Percentiles rank a stretch among this genome's conserved stretches.
These are phyloP conservation scores for Litsea cubeba DNA, from an alignment of 164 flowering plant genomes.

Conservation along the genomic window DNA sequence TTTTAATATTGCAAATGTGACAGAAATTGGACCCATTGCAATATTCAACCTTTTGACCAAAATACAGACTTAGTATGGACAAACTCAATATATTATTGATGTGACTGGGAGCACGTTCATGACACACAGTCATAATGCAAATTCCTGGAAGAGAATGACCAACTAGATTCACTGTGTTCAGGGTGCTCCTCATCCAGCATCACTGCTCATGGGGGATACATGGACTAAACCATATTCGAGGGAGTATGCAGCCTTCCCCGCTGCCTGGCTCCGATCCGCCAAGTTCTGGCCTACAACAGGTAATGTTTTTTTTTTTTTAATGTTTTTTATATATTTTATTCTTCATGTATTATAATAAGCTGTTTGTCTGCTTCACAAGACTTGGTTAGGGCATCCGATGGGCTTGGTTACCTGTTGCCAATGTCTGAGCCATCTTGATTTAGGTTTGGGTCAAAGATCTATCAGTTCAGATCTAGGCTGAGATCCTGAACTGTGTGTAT, in stretches of 20 bases:
- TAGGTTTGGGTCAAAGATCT: background rate
- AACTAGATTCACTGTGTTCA: slow-evolving; percentile 24
- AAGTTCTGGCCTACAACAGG: slow-evolving; percentile 99
- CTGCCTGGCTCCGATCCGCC: slow-evolving; percentile 78
- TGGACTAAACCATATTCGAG: slow-evolving; percentile 95
- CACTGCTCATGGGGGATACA: slow-evolving; percentile 78
- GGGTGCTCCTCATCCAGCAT: slow-evolving; percentile 98
- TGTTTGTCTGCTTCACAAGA: background rate
- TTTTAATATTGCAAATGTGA: too few species aligned
- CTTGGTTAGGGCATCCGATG: background rate
- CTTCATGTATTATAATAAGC: background rate
- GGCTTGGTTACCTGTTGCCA: background rate
- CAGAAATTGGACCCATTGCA: too few species aligned
- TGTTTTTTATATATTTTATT: too few species aligned
- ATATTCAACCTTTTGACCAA: too few species aligned
- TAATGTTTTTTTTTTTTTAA: slow-evolving; percentile 14
- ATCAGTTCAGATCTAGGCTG: background rate
- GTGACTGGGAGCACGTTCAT: too few species aligned
- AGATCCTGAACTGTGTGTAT: background rate
- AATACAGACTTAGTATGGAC: too few species aligned
- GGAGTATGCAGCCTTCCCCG: slow-evolving; percentile 94
- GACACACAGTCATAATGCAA: background rate
- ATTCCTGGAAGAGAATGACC: slow-evolving; percentile 5
- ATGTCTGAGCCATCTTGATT: background rate
- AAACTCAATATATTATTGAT: too few species aligned